phyloP scores from a whole-genome alignment of 495 filamentous ascomycete genomes.

The Penicillium argentinense region DNA sequence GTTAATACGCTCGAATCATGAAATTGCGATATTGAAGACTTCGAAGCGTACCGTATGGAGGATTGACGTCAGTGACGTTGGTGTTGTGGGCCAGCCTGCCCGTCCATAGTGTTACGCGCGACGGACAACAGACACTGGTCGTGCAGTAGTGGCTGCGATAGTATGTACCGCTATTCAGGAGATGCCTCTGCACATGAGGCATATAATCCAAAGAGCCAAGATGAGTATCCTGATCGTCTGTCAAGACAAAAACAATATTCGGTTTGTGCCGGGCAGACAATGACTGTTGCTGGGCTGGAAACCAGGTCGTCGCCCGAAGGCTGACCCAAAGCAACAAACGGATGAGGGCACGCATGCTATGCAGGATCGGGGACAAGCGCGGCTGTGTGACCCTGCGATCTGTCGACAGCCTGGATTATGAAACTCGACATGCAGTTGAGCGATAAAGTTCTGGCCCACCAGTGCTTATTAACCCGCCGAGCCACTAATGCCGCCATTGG shows the following conservation, averaged over 20 bases:
- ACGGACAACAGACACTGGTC: constrained; percentile 56
- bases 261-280: too few relatives aligned
- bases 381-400: too few relatives aligned
- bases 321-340: too few relatives aligned
- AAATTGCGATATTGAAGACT: not conserved
- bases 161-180: constrained; percentile 45
- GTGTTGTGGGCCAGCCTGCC: constrained; percentile 64
- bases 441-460: too few relatives aligned
- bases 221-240: constrained; percentile 58
- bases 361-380: too few relatives aligned
- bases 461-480: too few relatives aligned
- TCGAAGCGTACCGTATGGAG: constrained; percentile 47
- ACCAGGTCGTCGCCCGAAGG: too few relatives aligned
- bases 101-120: constrained; percentile 55
- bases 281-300: too few relatives aligned
- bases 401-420: too few relatives aligned
- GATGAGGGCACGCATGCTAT: too few relatives aligned
- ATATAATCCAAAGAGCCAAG: constrained; percentile 53
- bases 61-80: constrained; percentile 61
- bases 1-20: not conserved
- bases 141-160: constrained; percentile 54
- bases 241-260: constrained; percentile 59
- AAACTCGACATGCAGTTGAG: too few relatives aligned
- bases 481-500: too few relatives aligned
- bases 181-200: constrained; percentile 46